Evolutionary conservation across 148 eudicot species (phyloP), one percentile per base, ranked within the genome.

Genomic region (Chenopodium formosanum): DNA sequence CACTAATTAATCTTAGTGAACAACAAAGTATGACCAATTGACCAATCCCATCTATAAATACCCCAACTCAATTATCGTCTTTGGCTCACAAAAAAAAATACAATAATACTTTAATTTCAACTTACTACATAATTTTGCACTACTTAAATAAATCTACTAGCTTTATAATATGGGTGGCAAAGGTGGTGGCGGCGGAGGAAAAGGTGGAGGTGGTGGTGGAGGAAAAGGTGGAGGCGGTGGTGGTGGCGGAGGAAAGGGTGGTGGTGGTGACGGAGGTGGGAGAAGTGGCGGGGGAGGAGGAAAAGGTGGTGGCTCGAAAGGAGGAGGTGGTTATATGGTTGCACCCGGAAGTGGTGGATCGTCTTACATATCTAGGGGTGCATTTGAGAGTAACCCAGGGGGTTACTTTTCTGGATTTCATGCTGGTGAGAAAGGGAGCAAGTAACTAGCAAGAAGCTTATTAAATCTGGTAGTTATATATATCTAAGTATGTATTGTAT

Each of bases 331-430:
- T 7, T 2, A 1, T 22, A 81, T 81, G 78, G 78, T 74, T 17
- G 83, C 73, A 0, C 83, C 83, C 3, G 83, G 83, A 0, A 74
- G 14, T 46, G 78, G 83, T 29, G 83, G 83, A 0, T 4, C 78
- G 7, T 1, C 83, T 17, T 25, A 81, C 48, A 74, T 81, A 73
- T 73, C 83, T 23, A 81, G 83, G 63, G 83, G 17, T 27, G 29
- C 78, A 9, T 81, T 81, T 65, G 83, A 81, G 83, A 81, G 60
- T 22, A 74, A 74, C 48, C 83, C 83, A 19, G 64, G 74, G 32
- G 83, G 2, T 50, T 81, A 81, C 64, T 81, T 81, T 65, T 4
- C 62, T 23, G 64, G 64, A 9, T 7, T 74, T 10, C 83, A 73
- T 47, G 67, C 47, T 63, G 31, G 14, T 31, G 20, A 63, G 1